phyloP scores from a whole-genome alignment of 352 stramenopile species.

The Globisporangium apiculatum region DNA sequence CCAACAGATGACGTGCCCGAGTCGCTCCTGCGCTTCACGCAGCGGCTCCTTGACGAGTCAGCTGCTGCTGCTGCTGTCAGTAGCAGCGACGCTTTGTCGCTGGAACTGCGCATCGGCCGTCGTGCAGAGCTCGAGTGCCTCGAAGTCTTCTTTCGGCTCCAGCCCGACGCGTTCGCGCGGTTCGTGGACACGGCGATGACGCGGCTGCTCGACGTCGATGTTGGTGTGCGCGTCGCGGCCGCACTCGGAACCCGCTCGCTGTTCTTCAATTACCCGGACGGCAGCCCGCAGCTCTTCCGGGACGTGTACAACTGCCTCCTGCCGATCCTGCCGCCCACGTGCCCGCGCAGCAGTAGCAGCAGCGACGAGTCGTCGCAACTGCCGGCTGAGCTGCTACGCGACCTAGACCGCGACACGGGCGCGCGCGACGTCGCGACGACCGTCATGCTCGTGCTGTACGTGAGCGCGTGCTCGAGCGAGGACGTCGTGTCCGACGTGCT shows the following conservation, averaged over 20 bases:
- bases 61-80: neutral
- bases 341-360: neutral
- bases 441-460: slow-evolving; percentile 48
- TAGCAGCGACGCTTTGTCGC: slow-evolving; percentile 7
- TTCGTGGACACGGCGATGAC: slow-evolving; percentile 49
- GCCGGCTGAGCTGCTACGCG: too few relatives aligned
- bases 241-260: slow-evolving; percentile 50
- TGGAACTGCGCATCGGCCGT: slow-evolving; percentile 23
- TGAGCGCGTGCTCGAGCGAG: slow-evolving; percentile 58
- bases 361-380: neutral
- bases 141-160: slow-evolving; percentile 65
- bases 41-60: slow-evolving; percentile 25
- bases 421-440: slow-evolving; percentile 33
- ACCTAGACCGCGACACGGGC: slow-evolving; percentile 3
- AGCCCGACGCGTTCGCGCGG: slow-evolving; percentile 34
- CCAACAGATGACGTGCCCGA: slow-evolving; percentile 46
- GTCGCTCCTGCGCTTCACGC: slow-evolving; percentile 33
- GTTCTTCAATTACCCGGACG: slow-evolving; percentile 81
- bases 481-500: slow-evolving; percentile 45
- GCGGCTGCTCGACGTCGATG: slow-evolving; percentile 42
- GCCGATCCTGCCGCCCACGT: slow-evolving; percentile 16
- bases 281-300: slow-evolving; percentile 42
- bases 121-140: slow-evolving; percentile 37
- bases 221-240: slow-evolving; percentile 43
- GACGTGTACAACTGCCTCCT: slow-evolving; percentile 38